A percentile compares a stretch with the other conserved stretches of the same genome.
phyloP scores from a whole-genome alignment of 345 rosid genomes.

The Raphanus raphanistrum region DNA sequence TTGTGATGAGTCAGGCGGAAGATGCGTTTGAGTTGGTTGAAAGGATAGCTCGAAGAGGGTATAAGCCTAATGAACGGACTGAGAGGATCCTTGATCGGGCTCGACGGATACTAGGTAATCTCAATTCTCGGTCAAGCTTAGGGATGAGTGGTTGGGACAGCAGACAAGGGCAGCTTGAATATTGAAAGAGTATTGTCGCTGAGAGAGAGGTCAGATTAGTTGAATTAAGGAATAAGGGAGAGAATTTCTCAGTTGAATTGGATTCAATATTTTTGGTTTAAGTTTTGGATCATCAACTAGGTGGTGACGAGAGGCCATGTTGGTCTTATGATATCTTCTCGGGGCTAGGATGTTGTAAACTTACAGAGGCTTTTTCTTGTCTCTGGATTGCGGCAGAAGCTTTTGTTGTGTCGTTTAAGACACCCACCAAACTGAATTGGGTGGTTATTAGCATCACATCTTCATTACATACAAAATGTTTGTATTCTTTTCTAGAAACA shows the following conservation, averaged over 20 bases:
- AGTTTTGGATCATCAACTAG: constrained; percentile 9
- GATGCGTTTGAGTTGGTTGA: constrained; percentile 49
- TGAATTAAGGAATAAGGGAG: constrained; percentile 2
- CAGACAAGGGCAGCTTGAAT: constrained; percentile 17
- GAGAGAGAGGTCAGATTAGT: constrained; percentile 11
- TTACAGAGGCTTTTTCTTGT: constrained; percentile 14
- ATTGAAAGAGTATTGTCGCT: background rate
- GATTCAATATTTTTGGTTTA: background rate
- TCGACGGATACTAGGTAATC: constrained; percentile 42
- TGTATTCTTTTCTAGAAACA: constrained; percentile 29
- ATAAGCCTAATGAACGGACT: constrained; percentile 64
- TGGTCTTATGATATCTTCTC: background rate
- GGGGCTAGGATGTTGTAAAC: background rate
- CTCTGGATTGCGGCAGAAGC: constrained; percentile 17
- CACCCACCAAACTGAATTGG: constrained; percentile 10
- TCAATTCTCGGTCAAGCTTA: constrained; percentile 32
- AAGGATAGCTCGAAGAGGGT: constrained; percentile 54
- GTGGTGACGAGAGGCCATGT: constrained; percentile 4
- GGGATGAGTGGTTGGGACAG: constrained; percentile 41
- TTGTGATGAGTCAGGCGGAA: constrained; percentile 42
- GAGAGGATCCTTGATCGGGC: constrained; percentile 43
- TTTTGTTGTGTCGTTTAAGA: background rate
- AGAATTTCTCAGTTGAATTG: constrained; percentile 1
- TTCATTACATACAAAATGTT: constrained; percentile 20
- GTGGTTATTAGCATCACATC: constrained; percentile 15